These are phyloP conservation scores for Trichoderma semiorbis DNA, from an alignment of 2,329 filamentous ascomycete genomes.

Conservation along the genomic window DNA sequence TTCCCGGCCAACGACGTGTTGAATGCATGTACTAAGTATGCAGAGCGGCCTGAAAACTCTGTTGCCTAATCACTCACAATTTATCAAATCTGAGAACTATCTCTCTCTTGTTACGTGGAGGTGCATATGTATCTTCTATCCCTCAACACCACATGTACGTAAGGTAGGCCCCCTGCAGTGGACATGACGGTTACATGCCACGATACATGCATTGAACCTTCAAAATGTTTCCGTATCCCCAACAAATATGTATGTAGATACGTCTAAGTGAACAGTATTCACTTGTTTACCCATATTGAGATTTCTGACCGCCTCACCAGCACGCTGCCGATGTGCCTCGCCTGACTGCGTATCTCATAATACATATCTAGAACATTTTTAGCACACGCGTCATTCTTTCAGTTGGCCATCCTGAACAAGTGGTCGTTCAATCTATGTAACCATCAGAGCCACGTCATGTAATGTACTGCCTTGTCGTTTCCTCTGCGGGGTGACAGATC, in stretches of 20 bases:
- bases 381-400: accelerated
- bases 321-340: background rate
- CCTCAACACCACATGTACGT: background rate
- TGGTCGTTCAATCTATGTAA: background rate
- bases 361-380: background rate
- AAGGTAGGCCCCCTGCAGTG: background rate
- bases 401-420: accelerated
- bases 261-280: background rate
- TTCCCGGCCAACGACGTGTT: background rate
- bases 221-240: background rate
- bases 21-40: background rate
- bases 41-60: background rate
- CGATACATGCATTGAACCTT: background rate
- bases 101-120: background rate
- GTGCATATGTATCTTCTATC: background rate
- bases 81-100: background rate
- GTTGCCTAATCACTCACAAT: background rate
- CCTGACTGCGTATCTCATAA: background rate
- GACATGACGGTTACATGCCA: background rate
- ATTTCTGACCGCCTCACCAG: background rate
- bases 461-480: background rate
- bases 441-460: background rate
- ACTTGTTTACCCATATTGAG: background rate
- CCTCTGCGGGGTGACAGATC: background rate
- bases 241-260: background rate